phyloP scores from a whole-genome alignment of 345 rosid genomes.

The Lenwebbia sp. region DNA sequence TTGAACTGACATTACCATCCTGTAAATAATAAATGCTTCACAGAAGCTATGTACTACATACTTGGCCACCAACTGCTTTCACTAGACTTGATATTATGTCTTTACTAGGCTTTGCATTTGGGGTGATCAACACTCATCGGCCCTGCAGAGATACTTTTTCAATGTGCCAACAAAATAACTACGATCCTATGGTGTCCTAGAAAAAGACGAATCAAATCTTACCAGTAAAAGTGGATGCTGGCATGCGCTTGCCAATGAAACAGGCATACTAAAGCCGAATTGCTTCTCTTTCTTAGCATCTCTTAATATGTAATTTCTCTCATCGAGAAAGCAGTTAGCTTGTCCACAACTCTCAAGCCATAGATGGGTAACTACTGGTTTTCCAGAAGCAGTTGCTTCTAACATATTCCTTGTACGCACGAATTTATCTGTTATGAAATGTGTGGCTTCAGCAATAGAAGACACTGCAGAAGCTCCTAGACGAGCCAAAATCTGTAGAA shows the following conservation, averaged over 20 bases:
- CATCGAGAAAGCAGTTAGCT: conserved; percentile 60
- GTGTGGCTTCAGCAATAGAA: conserved; percentile 66
- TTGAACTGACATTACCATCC: background rate
- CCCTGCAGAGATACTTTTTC: conserved; percentile 32
- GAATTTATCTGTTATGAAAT: conserved; percentile 62
- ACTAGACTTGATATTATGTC: conserved; percentile 55
- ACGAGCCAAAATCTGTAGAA: conserved; percentile 53
- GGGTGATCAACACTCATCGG: conserved; percentile 54
- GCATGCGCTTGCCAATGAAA: conserved; percentile 57
- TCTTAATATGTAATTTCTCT: conserved; percentile 46
- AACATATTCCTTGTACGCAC: conserved; percentile 85
- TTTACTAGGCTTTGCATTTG: conserved; percentile 58
- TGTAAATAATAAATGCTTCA: background rate
- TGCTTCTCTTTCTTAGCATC: conserved; percentile 71
- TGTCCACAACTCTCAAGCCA: conserved; percentile 77
- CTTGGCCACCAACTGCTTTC: conserved; percentile 65
- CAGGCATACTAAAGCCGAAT: conserved; percentile 67
- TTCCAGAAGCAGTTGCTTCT: conserved; percentile 80
- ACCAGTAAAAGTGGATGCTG: conserved; percentile 55
- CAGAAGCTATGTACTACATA: conserved; percentile 4
- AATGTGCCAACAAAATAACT: background rate
- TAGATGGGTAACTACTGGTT: conserved; percentile 67
- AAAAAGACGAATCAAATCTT: background rate
- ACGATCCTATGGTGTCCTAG: background rate
- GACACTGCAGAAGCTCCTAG: conserved; percentile 50